Evolutionary conservation across 495 filamentous ascomycete species (phyloP).

Genomic region (Aspergillus sclerotioniger): DNA sequence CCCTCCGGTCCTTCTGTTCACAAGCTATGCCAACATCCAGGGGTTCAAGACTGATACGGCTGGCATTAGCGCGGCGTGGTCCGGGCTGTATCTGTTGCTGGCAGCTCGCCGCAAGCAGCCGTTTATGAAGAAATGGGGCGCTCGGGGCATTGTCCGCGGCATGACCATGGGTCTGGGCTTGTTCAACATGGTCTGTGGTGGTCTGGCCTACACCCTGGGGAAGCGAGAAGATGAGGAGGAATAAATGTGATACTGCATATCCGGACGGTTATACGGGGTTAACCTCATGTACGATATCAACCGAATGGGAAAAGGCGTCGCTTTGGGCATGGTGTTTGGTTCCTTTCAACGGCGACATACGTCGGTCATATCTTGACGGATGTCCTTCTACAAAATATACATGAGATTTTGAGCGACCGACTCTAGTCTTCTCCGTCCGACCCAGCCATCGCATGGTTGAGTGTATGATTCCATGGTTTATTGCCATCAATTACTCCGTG

Average conservation of each 20-base stretch:
- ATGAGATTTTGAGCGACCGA: background rate
- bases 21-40: slow-evolving; percentile 77
- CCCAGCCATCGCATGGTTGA: background rate
- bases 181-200: slow-evolving; percentile 68
- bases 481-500: slow-evolving; percentile 7
- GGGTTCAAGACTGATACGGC: slow-evolving; percentile 79
- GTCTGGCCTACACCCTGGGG: slow-evolving; percentile 66
- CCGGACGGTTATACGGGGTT: background rate
- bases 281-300: background rate
- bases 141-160: slow-evolving; percentile 68
- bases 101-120: slow-evolving; percentile 64
- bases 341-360: background rate
- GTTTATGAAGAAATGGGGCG: slow-evolving; percentile 59
- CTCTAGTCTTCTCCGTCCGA: background rate
- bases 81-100: slow-evolving; percentile 76
- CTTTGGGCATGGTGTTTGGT: slow-evolving; percentile 18
- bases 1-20: slow-evolving; percentile 80
- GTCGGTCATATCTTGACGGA: background rate
- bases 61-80: slow-evolving; percentile 82
- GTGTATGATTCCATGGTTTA: background rate
- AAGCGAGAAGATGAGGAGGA: slow-evolving; percentile 55
- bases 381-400: background rate
- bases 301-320: slow-evolving; percentile 14
- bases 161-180: slow-evolving; percentile 67
- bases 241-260: slow-evolving; percentile 11